Conservation (phyloP, 164 flowering plant species). For the Aristolochia californica region DNA sequence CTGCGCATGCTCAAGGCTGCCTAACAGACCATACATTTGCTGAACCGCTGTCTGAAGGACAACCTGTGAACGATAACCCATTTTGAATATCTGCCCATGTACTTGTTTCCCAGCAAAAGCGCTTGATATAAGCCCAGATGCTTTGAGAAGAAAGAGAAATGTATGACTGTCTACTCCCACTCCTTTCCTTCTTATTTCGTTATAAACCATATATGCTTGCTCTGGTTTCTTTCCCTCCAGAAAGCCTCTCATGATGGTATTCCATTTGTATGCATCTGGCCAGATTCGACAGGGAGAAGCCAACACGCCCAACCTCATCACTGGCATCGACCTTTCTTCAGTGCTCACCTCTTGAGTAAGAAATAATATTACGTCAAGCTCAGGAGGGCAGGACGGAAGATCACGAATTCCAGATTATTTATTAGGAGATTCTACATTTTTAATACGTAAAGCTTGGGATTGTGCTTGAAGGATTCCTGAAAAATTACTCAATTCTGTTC, state of each 20-base stretch:
- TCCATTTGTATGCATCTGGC: conserved; percentile 30
- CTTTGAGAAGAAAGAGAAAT: conserved; percentile 20
- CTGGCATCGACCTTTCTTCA: too few relatives aligned
- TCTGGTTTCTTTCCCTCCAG: conserved; percentile 16
- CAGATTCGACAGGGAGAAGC: not conserved
- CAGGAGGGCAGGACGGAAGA: too few relatives aligned
- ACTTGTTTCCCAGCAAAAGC: conserved; percentile 14
- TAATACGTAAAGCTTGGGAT: too few relatives aligned
- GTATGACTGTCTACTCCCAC: conserved; percentile 22
- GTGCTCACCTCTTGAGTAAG: too few relatives aligned
- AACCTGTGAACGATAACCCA: conserved; percentile 25
- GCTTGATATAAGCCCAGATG: conserved; percentile 17
- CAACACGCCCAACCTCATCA: too few relatives aligned
- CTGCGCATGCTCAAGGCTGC: conserved; percentile 10
- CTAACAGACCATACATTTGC: conserved; percentile 22
- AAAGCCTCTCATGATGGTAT: conserved; percentile 25
- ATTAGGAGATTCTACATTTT: too few relatives aligned
- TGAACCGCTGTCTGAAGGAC: conserved; percentile 23
- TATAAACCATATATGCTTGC: conserved; percentile 21
- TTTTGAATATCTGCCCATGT: conserved; percentile 20
- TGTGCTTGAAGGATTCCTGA: too few relatives aligned
- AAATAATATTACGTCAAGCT: too few relatives aligned
- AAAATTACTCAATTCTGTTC: too few relatives aligned
- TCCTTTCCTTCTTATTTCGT: conserved; percentile 17
- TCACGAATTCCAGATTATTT: too few relatives aligned